These are phyloP conservation scores for Paramecium sexaurelia DNA, from an alignment of 73 alveolate species.

Conservation along the genomic window DNA sequence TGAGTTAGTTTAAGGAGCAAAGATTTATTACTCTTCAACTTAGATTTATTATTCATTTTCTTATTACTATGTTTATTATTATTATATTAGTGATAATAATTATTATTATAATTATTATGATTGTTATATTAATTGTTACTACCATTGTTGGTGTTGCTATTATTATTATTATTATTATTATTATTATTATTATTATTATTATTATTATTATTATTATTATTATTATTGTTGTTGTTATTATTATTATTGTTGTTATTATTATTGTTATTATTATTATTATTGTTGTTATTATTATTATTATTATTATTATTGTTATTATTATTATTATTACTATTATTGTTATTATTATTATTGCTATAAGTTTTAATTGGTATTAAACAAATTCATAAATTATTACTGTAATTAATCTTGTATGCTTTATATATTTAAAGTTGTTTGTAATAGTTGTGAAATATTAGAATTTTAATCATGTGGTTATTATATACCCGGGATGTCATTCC, in stretches of 20 bases:
- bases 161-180: neutral
- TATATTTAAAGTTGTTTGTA: neutral
- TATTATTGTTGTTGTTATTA: neutral
- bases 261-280: neutral
- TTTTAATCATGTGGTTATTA: conserved; percentile 9
- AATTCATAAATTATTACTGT: neutral
- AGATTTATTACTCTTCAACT: neutral
- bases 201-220: neutral
- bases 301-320: neutral
- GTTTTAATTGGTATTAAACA: neutral
- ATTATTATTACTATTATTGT: neutral
- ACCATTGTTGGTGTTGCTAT: no score
- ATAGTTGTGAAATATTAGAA: neutral
- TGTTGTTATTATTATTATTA: conserved; percentile 10
- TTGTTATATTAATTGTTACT: no score
- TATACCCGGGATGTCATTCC: neutral
- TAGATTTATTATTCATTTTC: neutral
- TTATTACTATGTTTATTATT: no score
- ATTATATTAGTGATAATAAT: no score
- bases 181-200: conserved; percentile 2
- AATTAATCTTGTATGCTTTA: neutral
- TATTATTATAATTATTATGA: neutral
- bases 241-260: neutral
- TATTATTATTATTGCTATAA: neutral
- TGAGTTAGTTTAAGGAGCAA: neutral